Evolutionary conservation across 106 monocot genomes (phyloP).

Genomic region (Dendrobium nobile): DNA sequence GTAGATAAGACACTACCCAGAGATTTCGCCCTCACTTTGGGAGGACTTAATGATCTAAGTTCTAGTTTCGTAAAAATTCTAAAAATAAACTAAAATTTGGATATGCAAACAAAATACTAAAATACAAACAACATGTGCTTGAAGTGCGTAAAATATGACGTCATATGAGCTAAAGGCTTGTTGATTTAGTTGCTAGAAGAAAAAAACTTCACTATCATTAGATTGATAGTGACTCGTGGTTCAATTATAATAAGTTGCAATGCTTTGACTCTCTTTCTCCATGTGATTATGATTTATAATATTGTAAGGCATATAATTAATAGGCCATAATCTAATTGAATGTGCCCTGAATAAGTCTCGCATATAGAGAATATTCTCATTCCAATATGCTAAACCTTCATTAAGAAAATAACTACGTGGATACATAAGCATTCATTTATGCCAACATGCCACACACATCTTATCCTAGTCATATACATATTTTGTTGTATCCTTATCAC

Average conservation of each 20-base stretch:
- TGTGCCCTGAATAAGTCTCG: neutral
- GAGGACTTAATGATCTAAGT: too few relatives aligned
- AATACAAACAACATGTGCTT: neutral
- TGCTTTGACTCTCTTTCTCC: neutral
- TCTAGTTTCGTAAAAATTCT: neutral
- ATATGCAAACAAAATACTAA: neutral
- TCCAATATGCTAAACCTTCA: constrained; percentile 4
- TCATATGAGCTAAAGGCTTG: neutral
- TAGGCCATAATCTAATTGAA: neutral
- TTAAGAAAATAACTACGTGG: neutral
- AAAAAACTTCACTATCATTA: neutral
- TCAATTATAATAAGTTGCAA: neutral
- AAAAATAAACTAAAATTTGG: neutral
- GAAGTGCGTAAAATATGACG: neutral
- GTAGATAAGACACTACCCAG: too few relatives aligned
- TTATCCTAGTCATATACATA: neutral
- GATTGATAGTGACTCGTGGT: neutral
- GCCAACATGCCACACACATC: neutral
- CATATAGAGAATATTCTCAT: neutral
- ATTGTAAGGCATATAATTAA: neutral
- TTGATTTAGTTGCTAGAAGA: neutral
- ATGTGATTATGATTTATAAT: neutral
- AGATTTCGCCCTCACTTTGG: too few relatives aligned
- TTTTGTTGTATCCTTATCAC: neutral
- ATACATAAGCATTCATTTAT: neutral